phyloP scores from a whole-genome alignment of 257 asterid species.

The Nicotiana sylvestris region DNA sequence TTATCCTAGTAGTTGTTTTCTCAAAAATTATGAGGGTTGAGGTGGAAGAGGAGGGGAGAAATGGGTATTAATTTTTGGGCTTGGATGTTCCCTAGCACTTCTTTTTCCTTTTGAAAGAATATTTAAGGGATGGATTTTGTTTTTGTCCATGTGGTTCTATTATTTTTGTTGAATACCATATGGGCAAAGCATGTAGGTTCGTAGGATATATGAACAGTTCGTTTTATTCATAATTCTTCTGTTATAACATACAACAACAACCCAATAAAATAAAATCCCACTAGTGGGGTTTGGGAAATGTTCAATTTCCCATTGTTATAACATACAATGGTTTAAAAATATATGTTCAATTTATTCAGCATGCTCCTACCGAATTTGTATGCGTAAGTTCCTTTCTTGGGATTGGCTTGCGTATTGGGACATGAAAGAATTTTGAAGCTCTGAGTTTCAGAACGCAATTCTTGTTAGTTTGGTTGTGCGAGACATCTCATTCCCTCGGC shows the following conservation, averaged over 20 bases:
- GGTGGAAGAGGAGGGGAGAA: background rate
- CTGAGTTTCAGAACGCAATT: background rate
- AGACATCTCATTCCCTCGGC: background rate
- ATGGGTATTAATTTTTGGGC: slow-evolving; percentile 22
- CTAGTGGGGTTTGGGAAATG: no score
- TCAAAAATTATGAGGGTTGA: slow-evolving; percentile 29
- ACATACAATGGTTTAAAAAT: background rate
- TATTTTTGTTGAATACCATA: slow-evolving; percentile 57
- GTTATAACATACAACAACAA: background rate
- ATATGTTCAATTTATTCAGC: background rate
- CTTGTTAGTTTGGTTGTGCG: background rate
- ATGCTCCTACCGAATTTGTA: background rate
- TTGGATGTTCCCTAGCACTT: slow-evolving; percentile 42
- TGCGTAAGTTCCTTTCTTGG: background rate
- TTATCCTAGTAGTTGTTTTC: slow-evolving; percentile 57
- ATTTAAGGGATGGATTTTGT: slow-evolving; percentile 9
- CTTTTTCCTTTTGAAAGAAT: slow-evolving; percentile 23
- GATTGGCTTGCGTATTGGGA: background rate
- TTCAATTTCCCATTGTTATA: background rate
- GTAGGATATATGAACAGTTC: background rate
- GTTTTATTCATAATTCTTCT: background rate
- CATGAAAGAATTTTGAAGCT: background rate
- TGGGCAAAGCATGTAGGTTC: slow-evolving; percentile 26
- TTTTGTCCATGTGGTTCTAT: slow-evolving; percentile 51
- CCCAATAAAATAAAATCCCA: no score